Base-by-base conservation (phyloP, 2,329 filamentous ascomycete genomes). In the Alternaria gaisen region DNA sequence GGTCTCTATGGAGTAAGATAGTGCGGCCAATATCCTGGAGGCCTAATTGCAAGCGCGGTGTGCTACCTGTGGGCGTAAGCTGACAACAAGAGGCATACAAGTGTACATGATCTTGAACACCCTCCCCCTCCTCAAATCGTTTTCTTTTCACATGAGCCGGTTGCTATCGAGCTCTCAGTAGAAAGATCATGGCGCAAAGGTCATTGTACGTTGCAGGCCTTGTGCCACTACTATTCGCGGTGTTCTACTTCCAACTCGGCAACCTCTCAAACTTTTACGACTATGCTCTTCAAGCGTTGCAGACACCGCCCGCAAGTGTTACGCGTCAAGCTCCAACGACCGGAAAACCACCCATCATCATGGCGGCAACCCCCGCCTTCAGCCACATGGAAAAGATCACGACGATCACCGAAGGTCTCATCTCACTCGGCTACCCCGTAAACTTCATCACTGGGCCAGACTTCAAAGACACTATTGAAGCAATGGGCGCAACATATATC, bases 381-480 rank as follows among this genome's bases (percentile, higher is more conserved):
- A 64, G 66, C 38, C 70, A 73, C 52, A 60, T 72, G 20, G 67
- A 68, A 43, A 70, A 66, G n/a, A 47, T 69, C 41, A 58, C 66
- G 9, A 58, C 67, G 26, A 73, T 83, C 14, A 76, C 78, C 2
- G 67, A 68, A n/a, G 70, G 80, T 22, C 72, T 83, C 16, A 63
- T 80, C 18, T 62, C 66, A 14, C 71, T 75, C 12, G 82, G 81
- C 16, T 83, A 81, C 56, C 69, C 77, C 9, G 70, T 82, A 3
- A 80, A 76, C 5, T 80, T 83, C 61, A 74, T 84, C 30, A 74
- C 76, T 10, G 78, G 79, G 1, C 67, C 70, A 0, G 66, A 76
- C 8, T 83, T 79, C 65, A 68, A 78, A 42, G 63, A 69, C 4
- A 57, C 69, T 9, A 72, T 82, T 53, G 77, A 58, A 30, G 50